Evolutionary conservation across 768 basidiomycete species (phyloP).

Genomic region (Strobilomyces echinocephalus): DNA sequence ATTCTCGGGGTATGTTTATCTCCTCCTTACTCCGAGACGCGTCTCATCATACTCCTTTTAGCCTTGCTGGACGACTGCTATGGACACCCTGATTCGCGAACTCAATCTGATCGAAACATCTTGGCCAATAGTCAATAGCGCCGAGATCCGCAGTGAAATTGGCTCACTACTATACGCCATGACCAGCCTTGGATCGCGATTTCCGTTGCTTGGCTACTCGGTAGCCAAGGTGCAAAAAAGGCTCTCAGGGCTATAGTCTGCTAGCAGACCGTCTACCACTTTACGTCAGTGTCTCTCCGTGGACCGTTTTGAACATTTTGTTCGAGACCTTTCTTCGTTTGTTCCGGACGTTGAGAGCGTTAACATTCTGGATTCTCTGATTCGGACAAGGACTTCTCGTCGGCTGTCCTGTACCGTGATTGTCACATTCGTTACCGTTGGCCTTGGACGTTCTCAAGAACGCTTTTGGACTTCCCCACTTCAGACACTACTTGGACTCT

Average conservation of each 20-base stretch:
- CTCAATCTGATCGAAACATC: slow-evolving; percentile 58
- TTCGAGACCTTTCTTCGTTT: neutral
- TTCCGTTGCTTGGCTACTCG: slow-evolving; percentile 48
- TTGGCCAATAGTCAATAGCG: slow-evolving; percentile 55
- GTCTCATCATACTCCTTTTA: slow-evolving; percentile 24
- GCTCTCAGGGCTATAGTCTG: slow-evolving; percentile 25
- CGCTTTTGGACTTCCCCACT: slow-evolving; percentile 18
- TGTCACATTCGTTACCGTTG: slow-evolving; percentile 27
- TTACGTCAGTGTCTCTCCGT: neutral
- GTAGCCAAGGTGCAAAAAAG: slow-evolving; percentile 31
- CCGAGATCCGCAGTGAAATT: slow-evolving; percentile 60
- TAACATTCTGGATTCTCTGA: slow-evolving; percentile 4
- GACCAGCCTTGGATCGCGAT: slow-evolving; percentile 53
- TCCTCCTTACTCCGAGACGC: neutral
- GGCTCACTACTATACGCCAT: slow-evolving; percentile 58
- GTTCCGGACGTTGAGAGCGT: slow-evolving; percentile 5
- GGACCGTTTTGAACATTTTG: slow-evolving; percentile 14
- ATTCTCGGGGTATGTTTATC: slow-evolving; percentile 60
- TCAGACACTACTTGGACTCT: slow-evolving; percentile 23
- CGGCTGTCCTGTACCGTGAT: slow-evolving; percentile 6
- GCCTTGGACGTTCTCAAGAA: slow-evolving; percentile 19
- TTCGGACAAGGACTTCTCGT: slow-evolving; percentile 9
- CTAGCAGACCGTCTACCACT: slow-evolving; percentile 4
- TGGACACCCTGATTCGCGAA: slow-evolving; percentile 64
- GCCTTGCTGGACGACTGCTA: slow-evolving; percentile 70